Base-by-base conservation (phyloP, 1,284 basidiomycete genomes). In the Cryptococcus sp. region DNA sequence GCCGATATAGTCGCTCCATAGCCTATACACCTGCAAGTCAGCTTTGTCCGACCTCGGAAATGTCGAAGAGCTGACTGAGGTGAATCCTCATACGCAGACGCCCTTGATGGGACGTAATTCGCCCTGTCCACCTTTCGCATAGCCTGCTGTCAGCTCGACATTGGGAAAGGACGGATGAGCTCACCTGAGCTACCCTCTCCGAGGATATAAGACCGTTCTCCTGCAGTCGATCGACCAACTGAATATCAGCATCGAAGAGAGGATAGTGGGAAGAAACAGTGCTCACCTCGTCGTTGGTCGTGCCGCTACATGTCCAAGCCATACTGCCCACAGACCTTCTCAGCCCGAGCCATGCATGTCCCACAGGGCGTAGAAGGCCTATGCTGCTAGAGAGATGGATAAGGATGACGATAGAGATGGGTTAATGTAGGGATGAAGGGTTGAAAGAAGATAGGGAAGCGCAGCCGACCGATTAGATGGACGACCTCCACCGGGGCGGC, bases 1-100 rank as follows among this genome's bases (percentile, higher is more conserved):
- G 73, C 73, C 0, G 69, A 72, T 45, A 74, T 73, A 7, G 73
- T 74, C 1, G 71, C 73, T 18, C 66, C 67, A 51, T 60, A 71
- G 2, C 73, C 72, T 33, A 74, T 72, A 2, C 54, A 54, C 51
- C 69, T 73, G 51, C 21, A 19, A 39, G 33, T 21, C 39, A 33
- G 18, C 34, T 22, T 14, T 21, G 18, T 33, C 25, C 22, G 31
- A 25, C 31, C 43, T 22, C 10, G 25, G 14, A 19, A 38, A n/a
- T 19, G 49, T 14, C 32, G 47, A 19, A 16, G 5, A 23, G 60
- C 69, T 47, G 31, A 72, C 72, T 72, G 69, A 9, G 72, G 72
- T 0, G 68, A 68, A 48, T 74, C 72, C 26, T 70, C 62, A 43
- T 74, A 74, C 34, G 68, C 65, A 5, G 43, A 33, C 14, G 11